A percentile compares a stretch with the other conserved stretches of the same genome.
phyloP scores from a whole-genome alignment of 805 yeast species.

The Sungouiozyma intestinalis region DNA sequence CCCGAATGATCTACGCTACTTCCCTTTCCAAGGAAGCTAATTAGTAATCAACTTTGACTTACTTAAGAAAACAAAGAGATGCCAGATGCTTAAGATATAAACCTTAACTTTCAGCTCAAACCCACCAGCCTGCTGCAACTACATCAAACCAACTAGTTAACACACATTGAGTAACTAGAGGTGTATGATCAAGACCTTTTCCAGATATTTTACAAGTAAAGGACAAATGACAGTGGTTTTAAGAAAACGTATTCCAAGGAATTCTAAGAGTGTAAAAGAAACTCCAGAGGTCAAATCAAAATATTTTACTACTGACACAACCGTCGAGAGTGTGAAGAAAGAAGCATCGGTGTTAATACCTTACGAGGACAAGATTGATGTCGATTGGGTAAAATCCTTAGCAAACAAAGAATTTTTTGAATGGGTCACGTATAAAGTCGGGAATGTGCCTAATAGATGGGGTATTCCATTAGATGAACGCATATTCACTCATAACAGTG shows the following conservation, averaged over 20 bases:
- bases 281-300: slow-evolving; percentile 11
- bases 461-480: slow-evolving; percentile 9
- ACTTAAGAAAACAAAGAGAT: too few relatives aligned
- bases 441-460: slow-evolving; percentile 19
- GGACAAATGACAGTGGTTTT: background rate
- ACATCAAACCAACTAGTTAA: too few relatives aligned
- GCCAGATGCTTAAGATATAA: too few relatives aligned
- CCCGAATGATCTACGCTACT: background rate
- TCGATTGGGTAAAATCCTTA: slow-evolving; percentile 21
- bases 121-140: too few relatives aligned
- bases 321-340: background rate
- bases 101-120: too few relatives aligned
- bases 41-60: background rate
- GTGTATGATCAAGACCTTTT: background rate
- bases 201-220: background rate
- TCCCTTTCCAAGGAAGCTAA: background rate
- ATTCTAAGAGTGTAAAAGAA: slow-evolving; percentile 1
- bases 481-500: slow-evolving; percentile 7
- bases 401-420: slow-evolving; percentile 20
- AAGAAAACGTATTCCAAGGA: background rate
- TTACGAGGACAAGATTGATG: slow-evolving; percentile 10
- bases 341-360: slow-evolving; percentile 1
- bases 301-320: slow-evolving; percentile 11
- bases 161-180: too few relatives aligned
- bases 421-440: slow-evolving; percentile 17